Base-by-base conservation (phyloP, 1,139 yeast species). In the Suhomyces kunorum region DNA sequence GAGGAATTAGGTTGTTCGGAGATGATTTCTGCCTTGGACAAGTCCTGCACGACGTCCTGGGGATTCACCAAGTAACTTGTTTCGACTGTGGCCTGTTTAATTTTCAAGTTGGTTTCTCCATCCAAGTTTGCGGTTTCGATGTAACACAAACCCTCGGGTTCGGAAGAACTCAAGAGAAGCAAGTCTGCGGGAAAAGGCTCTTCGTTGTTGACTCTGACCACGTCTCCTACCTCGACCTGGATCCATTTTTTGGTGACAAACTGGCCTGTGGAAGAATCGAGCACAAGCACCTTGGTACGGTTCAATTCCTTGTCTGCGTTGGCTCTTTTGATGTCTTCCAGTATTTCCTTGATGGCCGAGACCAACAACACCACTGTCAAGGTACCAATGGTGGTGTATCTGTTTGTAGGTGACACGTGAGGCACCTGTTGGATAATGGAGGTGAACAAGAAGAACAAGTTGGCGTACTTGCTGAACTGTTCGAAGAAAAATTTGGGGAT, bases 341-440 rank as follows among this genome's bases (percentile, higher is more conserved):
- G 73, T 20, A 87, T 74, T 64, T 94, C 99, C 56, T 94, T 94
- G 6, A 88, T 72, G 0, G 98, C 98, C 1, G 98, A 89, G 2
- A 92, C 97, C 23, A 84, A 56, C 43, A 94, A 71, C 25, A 94
- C 98, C 19, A 92, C 80, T 22, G 83, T 64, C 47, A 94, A 73
- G 0, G 98, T 94, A 28, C 96, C 95, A 42, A 92, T 87, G 0
- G 99, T 94, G 6, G 99, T 94, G 58, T 82, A 94, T 64, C 97
- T 71, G 63, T 92, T 94, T 0, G 98, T 94, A 4, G 99, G 99
- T 0, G 97, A 83, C 4, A 92, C 98, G 50, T 84, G 80, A 5
- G 98, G 99, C 11, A 94, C 98, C 61, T 94, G 99, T 67, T 94
- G 99, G 51, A 94, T 92, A 30, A 80, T 75, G 4, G 98, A 86